phyloP scores from a whole-genome alignment of 768 basidiomycete species.

The Pluteus cervinus region DNA sequence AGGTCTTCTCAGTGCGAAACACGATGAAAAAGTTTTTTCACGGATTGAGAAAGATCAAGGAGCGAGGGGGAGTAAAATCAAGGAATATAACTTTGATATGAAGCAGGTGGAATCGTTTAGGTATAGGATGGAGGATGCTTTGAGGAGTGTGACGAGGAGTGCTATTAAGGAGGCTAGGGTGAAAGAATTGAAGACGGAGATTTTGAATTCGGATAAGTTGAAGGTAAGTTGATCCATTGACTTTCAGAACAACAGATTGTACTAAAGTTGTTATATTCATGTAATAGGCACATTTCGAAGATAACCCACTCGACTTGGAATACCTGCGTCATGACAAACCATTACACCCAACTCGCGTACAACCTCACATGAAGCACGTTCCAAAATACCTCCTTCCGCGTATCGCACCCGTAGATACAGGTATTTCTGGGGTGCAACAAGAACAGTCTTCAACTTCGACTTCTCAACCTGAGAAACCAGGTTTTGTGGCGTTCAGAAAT shows the following conservation, averaged over 20 bases:
- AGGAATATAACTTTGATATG: constrained; percentile 93
- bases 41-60: constrained; percentile 75
- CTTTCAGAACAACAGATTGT: not conserved
- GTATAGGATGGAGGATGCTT: constrained; percentile 96
- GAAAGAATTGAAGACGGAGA: constrained; percentile 90
- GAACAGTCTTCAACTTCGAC: no score
- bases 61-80: constrained; percentile 52
- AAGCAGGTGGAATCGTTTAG: constrained; percentile 95
- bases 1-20: constrained; percentile 57
- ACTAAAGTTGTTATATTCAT: constrained; percentile 3
- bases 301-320: constrained; percentile 90
- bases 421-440: no score
- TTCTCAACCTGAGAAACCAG: constrained; percentile 31
- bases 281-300: constrained; percentile 90
- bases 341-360: constrained; percentile 82
- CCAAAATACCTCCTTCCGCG: constrained; percentile 89
- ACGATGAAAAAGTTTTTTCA: constrained; percentile 72
- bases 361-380: constrained; percentile 93
- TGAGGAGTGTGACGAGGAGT: constrained; percentile 81
- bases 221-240: constrained; percentile 53
- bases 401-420: constrained; percentile 68
- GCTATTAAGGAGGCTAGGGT: constrained; percentile 87
- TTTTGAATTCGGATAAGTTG: constrained; percentile 92
- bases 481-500: constrained; percentile 76
- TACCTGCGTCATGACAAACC: constrained; percentile 93